Base-by-base conservation (phyloP, 768 basidiomycete genomes). In the Russula sp. region DNA sequence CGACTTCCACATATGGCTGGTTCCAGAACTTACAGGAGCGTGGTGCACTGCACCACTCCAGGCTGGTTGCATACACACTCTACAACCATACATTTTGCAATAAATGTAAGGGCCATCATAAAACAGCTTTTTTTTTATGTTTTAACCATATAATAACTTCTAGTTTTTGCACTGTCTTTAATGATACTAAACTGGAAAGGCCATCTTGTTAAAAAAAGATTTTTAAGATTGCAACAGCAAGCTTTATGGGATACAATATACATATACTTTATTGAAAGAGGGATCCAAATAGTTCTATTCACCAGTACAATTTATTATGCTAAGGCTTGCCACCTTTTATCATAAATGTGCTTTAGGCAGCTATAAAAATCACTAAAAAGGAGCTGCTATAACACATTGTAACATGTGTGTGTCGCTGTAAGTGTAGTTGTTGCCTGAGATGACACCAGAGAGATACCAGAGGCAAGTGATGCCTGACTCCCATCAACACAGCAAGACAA, bases 131-230 rank as follows among this genome's bases (percentile, higher is more conserved):
- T 43, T 36, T 16, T 32, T 18, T 3, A n/a, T 52, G 3, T 51
- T 9, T 56, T 45, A 32, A n/a, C 49, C 20, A 7, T 29, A 22
- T 6, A n/a, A 22, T 20, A 11, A 35, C 3, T 1, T 49, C n/a
- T 51, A 79, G 80, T 74, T 81, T 82, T 70, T 73, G 80, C 61
- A 78, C 77, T 45, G 74, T 81, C 13, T 76, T 88, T 1, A 86
- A 88, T 66, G 80, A 81, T 1, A 66, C 79, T 7, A 88, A 66
- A 83, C 82, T 8, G 86, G 86, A 0, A 74, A 79, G 54, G 73
- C 72, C 0, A 75, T 87, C 42, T 67, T 68, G 7, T 69, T 67
- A 0, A 67, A 73, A 0, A 68, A 75, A 16, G 69, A 75, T n/a
- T 60, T 58, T 14, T 45, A 25, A 18, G 64, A 67, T 7, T 54